Evolutionary conservation across 495 filamentous ascomycete genomes (phyloP).

Genomic region (Podospora pseudopauciseta): DNA sequence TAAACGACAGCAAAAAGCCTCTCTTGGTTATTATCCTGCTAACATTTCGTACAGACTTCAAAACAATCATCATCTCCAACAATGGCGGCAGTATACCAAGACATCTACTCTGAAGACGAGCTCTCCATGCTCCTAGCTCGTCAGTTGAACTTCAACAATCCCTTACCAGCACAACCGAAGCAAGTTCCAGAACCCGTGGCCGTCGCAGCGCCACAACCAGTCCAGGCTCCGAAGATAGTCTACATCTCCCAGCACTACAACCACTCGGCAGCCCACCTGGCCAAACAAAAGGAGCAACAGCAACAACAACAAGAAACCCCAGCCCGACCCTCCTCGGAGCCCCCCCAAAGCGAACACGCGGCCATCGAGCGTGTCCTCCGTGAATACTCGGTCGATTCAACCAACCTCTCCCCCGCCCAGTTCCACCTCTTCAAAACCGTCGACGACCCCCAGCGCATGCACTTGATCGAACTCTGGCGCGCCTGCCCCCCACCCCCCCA

Average conservation of each 20-base stretch:
- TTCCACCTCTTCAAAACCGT: conserved; percentile 59
- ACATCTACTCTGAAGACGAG: conserved; percentile 58
- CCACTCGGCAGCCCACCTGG: conserved; percentile 58
- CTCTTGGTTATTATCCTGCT: conserved; percentile 4
- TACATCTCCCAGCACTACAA: conserved; percentile 76
- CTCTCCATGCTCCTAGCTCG: conserved; percentile 64
- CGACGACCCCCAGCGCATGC: conserved; percentile 52
- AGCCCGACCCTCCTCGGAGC: conserved; percentile 47
- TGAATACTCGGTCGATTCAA: conserved; percentile 52
- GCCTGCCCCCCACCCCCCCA: conserved; percentile 49
- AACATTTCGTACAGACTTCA: conserved; percentile 10
- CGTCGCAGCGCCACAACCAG: conserved; percentile 32
- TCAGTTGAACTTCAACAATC: conserved; percentile 53
- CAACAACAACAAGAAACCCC: conserved; percentile 21
- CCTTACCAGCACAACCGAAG: conserved; percentile 1
- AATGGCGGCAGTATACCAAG: conserved; percentile 40
- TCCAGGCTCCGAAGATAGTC: conserved; percentile 40
- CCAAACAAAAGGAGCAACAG: conserved; percentile 28
- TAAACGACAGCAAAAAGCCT: conserved; percentile 9
- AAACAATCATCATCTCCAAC: conserved; percentile 15
- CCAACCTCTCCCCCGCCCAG: conserved; percentile 53
- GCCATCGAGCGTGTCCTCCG: conserved; percentile 38
- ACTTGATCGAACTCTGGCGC: conserved; percentile 65
- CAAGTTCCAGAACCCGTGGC: conserved; percentile 33
- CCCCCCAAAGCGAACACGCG: conserved; percentile 42